Evolutionary conservation across 495 filamentous ascomycete species (phyloP).

Genomic region (Bacidia gigantensis): DNA sequence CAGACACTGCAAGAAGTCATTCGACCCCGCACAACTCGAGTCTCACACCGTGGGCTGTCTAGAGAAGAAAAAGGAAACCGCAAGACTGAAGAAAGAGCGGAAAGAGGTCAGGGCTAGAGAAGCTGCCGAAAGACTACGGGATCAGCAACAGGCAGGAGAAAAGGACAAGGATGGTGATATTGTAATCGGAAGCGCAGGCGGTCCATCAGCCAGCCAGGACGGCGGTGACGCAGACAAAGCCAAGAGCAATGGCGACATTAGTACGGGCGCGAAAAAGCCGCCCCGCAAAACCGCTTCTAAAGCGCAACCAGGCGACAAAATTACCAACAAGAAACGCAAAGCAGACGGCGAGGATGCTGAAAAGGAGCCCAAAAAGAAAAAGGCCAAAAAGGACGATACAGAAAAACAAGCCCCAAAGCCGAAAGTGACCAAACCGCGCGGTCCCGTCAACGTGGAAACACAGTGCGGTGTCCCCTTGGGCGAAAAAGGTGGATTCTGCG

Average conservation of each 20-base stretch:
- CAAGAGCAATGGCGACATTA: slow-evolving; percentile 3
- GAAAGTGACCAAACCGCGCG: slow-evolving; percentile 79
- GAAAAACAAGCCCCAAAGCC: slow-evolving; percentile 85
- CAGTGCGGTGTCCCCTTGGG: slow-evolving; percentile 88
- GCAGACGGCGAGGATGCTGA: slow-evolving; percentile 56
- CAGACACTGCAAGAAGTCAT: slow-evolving; percentile 68
- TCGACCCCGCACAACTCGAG: slow-evolving; percentile 44
- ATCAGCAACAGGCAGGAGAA: slow-evolving; percentile 15
- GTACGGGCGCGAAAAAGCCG: slow-evolving; percentile 34
- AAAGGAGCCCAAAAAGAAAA: slow-evolving; percentile 68
- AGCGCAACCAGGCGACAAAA: slow-evolving; percentile 37
- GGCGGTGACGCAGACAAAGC: slow-evolving; percentile 26
- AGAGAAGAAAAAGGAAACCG: slow-evolving; percentile 59
- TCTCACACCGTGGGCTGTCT: slow-evolving; percentile 58
- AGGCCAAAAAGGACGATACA: slow-evolving; percentile 84
- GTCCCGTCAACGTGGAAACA: slow-evolving; percentile 91
- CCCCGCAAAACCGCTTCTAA: slow-evolving; percentile 55
- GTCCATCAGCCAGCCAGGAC: slow-evolving; percentile 23
- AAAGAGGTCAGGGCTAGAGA: slow-evolving; percentile 58
- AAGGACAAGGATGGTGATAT: slow-evolving; percentile 43
- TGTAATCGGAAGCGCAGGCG: slow-evolving; percentile 35
- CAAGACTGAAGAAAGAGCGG: slow-evolving; percentile 64
- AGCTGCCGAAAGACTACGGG: slow-evolving; percentile 49
- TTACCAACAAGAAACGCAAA: slow-evolving; percentile 80
- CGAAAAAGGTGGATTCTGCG: slow-evolving; percentile 73